Base-by-base conservation (phyloP, 768 basidiomycete species). In the Leccinum olivaceopallidum region DNA sequence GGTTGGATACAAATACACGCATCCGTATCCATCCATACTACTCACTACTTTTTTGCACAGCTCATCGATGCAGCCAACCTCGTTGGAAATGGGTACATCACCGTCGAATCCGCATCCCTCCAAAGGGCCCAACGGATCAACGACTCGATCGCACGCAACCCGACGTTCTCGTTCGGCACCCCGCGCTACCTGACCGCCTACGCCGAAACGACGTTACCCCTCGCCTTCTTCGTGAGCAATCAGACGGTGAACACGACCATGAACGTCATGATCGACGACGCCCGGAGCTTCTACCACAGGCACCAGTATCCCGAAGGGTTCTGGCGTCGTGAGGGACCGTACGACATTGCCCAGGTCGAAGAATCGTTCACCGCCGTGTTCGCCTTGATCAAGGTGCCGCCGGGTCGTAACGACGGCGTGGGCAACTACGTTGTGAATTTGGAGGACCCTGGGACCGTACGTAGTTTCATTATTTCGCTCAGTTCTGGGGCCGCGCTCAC, bases 61-160 rank as follows among this genome's bases (percentile, higher is more conserved):
- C 60, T 68, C 18, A 47, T 54, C 10, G 24, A 53, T 16, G 58
- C 69, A 1, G 69, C 68, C 48, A 54, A 71, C 5, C 58, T 64
- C 6, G 61, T 66, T 5, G 69, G 69, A 16, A n/a, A 42, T 47
- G 67, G 69, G 0, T n/a, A 53, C 37, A 56, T 71, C 48, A 70
- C 69, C 5, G 4, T 71, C 28, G 63, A 71, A 52, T 69, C 69
- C 2, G 59, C 67, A 26, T 34, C 67, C 12, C n/a, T 66, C 30
- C 60, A 70, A 49, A 70, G 69, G 24, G 32, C 37, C 1, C 54
- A 55, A 5, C 67, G 69, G 20, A 70, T 70, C 37, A 71, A 67
- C 28, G 62, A 71, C 53, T 70, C 69, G 26, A 71, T 70, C 20
- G 69, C 69, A 12, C 56, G 55, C 42, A 70, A 70, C 48, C 69